Evolutionary conservation across 2,329 filamentous ascomycete genomes (phyloP).

Genomic region (Cryphonectria parasitica): DNA sequence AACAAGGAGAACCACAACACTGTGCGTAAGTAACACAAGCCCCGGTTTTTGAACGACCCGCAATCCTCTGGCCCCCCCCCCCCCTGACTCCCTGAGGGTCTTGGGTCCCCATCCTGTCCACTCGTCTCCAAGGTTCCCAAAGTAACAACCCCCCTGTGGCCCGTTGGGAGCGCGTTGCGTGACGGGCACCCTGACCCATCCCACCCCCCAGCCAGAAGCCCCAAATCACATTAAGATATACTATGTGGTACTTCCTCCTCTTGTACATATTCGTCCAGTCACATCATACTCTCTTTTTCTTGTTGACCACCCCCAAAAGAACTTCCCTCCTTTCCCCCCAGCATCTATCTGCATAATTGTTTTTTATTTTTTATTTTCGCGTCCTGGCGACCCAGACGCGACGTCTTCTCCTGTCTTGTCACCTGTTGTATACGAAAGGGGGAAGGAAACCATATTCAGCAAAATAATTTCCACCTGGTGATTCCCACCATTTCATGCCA

Average conservation of each 20-base stretch:
- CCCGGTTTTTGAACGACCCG: constrained; percentile 24
- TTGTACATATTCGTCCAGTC: neutral
- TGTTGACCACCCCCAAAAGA: constrained; percentile 1
- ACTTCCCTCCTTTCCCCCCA: neutral
- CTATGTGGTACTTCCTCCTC: constrained; percentile 8
- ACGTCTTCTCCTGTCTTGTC: constrained; percentile 9
- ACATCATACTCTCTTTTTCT: neutral
- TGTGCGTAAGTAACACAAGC: constrained; percentile 15
- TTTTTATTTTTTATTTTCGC: constrained; percentile 9
- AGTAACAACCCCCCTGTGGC: constrained; percentile 5
- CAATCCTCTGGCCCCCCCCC: constrained; percentile 8
- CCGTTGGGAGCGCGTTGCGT: constrained; percentile 9
- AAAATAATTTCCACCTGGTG: constrained; percentile 4
- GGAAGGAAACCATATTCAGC: neutral
- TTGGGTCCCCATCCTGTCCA: constrained; percentile 23
- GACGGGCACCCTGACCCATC: constrained; percentile 1
- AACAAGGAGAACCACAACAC: constrained; percentile 7
- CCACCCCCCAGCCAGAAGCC: neutral
- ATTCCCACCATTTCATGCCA: neutral
- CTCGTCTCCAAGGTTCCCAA: constrained; percentile 8
- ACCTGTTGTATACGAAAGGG: constrained; percentile 3
- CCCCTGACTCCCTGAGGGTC: constrained; percentile 2
- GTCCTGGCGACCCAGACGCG: constrained; percentile 19
- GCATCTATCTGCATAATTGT: constrained; percentile 21
- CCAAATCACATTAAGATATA: constrained; percentile 3